Base-by-base conservation (phyloP, 805 yeast species). In the Wickerhamiella kurtzmanii region DNA sequence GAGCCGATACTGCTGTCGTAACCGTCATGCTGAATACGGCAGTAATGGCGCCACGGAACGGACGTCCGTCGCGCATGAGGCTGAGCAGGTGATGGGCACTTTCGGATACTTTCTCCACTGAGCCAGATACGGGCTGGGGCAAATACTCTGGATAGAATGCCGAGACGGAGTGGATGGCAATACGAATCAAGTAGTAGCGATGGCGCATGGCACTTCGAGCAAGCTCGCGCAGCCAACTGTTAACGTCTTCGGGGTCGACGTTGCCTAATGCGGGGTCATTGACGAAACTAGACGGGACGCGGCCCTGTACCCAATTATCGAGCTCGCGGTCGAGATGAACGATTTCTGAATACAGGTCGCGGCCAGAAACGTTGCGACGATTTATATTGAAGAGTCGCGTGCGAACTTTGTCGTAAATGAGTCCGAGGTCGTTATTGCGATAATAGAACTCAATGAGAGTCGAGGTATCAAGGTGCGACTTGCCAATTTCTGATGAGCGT, bases 111-210 rank as follows among this genome's bases (percentile, higher is more conserved):
- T 36, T 36, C 19, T 16, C 38, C 19, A 36, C 19, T 17, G 38
- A 36, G 21, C 45, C 22, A 9, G 15, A 25, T 17, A 53, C 35
- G 19, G 39, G 19, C 8, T 28, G 41, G 2, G 56, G 55, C 4
- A 48, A 20, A 3, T 44, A 45, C 18, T 44, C 37, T n/a, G 37
- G 45, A 3, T 38, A 43, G 44, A 53, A 48, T 5, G 56, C 57
- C 1, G 59, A 52, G 35, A 55, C 43, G 3, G 59, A 56, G 46
- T 51, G 53, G 11, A 56, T 43, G n/a, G 53, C 48, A 21, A 49
- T 45, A 6, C 44, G 35, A 37, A 57, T 25, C 41, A 48, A 46
- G 44, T 55, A 46, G 47, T 48, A 55, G 32, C 32, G 32, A 11
- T 25, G 32, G 32, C 32, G 32, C 32, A 25, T 25, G 32, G 32